A percentile compares a stretch with the other conserved stretches of the same genome.
phyloP scores from a whole-genome alignment of 352 stramenopile species.

The Pythium diclinum region DNA sequence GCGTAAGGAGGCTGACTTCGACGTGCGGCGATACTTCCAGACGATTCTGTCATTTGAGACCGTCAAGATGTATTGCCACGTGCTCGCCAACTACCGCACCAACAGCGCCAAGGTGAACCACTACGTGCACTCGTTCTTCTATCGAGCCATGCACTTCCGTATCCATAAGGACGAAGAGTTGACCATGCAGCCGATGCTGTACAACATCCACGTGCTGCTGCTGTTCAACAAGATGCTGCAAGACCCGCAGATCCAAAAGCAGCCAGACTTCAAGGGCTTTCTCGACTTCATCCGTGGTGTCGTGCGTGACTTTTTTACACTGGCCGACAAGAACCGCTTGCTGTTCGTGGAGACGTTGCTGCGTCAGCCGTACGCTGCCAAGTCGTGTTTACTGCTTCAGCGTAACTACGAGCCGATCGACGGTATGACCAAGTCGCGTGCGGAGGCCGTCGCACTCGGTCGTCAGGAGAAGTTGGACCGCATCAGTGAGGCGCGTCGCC shows the following conservation, averaged over 20 bases:
- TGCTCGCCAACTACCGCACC: conserved; percentile 66
- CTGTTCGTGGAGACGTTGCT: conserved; percentile 76
- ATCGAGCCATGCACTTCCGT: conserved; percentile 78
- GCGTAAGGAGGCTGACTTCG: conserved; percentile 84
- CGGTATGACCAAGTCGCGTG: conserved; percentile 56
- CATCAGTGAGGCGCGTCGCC: conserved; percentile 61
- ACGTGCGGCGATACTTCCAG: conserved; percentile 79
- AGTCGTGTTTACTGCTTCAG: conserved; percentile 71
- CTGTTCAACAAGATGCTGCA: conserved; percentile 87
- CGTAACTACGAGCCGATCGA: conserved; percentile 70
- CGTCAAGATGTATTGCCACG: conserved; percentile 80
- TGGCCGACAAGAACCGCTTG: conserved; percentile 77
- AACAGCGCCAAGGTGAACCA: conserved; percentile 86
- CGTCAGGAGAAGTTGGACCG: conserved; percentile 51
- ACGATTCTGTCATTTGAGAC: conserved; percentile 79
- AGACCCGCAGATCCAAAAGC: conserved; percentile 58
- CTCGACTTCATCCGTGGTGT: conserved; percentile 78
- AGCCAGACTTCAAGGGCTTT: conserved; percentile 61
- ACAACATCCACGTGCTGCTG: conserved; percentile 77
- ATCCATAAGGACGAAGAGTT: conserved; percentile 68
- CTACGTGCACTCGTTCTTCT: conserved; percentile 88
- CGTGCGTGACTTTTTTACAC: conserved; percentile 74
- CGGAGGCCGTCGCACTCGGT: conserved; percentile 58
- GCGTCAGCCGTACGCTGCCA: conserved; percentile 64
- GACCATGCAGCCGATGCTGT: conserved; percentile 86